A percentile compares a stretch with the other conserved stretches of the same genome.
Conservation (phyloP, 1,284 basidiomycete species). For the Porodaedalea pini region DNA sequence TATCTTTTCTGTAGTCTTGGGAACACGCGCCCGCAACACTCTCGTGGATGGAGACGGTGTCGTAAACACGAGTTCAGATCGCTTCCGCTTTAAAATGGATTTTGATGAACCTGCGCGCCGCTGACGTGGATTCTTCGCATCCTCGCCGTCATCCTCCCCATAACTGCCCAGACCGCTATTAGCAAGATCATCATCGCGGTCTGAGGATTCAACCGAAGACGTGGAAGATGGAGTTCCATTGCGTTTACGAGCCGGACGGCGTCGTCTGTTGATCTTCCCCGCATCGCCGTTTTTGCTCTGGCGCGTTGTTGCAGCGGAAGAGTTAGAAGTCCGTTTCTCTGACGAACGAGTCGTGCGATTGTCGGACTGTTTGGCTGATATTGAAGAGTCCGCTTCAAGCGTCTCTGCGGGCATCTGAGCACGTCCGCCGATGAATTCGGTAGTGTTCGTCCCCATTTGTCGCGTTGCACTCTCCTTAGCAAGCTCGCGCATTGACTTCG, state of each 20-base stretch:
- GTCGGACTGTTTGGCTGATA: not conserved
- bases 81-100: constrained; percentile 28
- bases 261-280: not conserved
- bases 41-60: constrained; percentile 36
- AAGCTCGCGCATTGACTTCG: constrained; percentile 64
- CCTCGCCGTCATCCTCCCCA: constrained; percentile 9
- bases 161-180: constrained; percentile 26
- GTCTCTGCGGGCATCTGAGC: not conserved
- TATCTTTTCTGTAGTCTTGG: constrained; percentile 46
- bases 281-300: not conserved
- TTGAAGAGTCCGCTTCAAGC: not conserved
- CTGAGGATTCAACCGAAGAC: constrained; percentile 9
- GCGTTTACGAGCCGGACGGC: not conserved
- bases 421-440: not conserved
- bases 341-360: not conserved
- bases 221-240: not conserved
- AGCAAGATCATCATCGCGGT: constrained; percentile 24
- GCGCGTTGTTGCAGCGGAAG: not conserved
- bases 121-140: not conserved
- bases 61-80: constrained; percentile 10
- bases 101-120: constrained; percentile 1
- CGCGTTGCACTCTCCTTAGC: constrained; percentile 43
- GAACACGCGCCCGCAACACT: constrained; percentile 47
- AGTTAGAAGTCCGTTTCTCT: not conserved
- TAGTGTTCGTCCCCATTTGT: constrained; percentile 15